Percentiles rank a stretch among this genome's conserved stretches.
Conservation (phyloP, 2,329 filamentous ascomycete genomes). For the Elsinoe ampelina region DNA sequence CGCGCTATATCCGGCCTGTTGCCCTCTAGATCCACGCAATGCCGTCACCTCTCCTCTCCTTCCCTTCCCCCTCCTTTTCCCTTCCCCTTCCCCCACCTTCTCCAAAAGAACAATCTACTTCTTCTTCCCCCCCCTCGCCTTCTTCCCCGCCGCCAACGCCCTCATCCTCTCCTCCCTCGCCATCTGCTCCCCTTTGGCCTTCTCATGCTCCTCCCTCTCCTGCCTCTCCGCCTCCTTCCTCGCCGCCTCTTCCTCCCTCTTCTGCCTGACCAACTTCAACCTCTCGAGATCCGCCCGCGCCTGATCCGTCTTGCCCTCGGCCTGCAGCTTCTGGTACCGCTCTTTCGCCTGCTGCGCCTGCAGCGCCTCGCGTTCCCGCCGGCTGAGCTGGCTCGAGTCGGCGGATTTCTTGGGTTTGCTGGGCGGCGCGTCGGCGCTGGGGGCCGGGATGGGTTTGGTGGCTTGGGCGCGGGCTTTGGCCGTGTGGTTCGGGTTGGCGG, state of each 20-base stretch:
- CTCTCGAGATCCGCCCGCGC: constrained; percentile 82
- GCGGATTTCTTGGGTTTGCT: constrained; percentile 49
- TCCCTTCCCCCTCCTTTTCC: neutral
- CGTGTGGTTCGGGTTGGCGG: constrained; percentile 83
- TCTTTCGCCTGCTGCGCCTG: constrained; percentile 85
- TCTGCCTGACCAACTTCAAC: constrained; percentile 71
- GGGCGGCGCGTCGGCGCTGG: constrained; percentile 37
- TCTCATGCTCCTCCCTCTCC: constrained; percentile 47
- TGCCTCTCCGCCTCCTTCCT: constrained; percentile 62
- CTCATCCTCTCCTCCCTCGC: constrained; percentile 40
- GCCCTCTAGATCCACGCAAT: too few relatives aligned
- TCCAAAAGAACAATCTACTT: constrained; percentile 20
- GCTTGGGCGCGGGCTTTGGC: constrained; percentile 61
- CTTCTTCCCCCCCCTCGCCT: constrained; percentile 35
- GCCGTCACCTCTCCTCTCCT: too few relatives aligned
- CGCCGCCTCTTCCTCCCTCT: constrained; percentile 73
- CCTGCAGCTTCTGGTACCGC: constrained; percentile 82
- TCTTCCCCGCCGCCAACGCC: constrained; percentile 30
- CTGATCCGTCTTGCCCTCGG: constrained; percentile 93
- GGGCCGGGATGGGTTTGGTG: constrained; percentile 38
- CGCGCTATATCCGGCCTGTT: too few relatives aligned
- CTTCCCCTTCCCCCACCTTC: neutral
- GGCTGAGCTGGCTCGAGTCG: constrained; percentile 49
- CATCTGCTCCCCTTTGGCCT: constrained; percentile 42
- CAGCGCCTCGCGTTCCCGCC: constrained; percentile 65